These are phyloP conservation scores for Ceratobasidium theobromae DNA, from an alignment of 1,284 basidiomycete species.

Conservation along the genomic window DNA sequence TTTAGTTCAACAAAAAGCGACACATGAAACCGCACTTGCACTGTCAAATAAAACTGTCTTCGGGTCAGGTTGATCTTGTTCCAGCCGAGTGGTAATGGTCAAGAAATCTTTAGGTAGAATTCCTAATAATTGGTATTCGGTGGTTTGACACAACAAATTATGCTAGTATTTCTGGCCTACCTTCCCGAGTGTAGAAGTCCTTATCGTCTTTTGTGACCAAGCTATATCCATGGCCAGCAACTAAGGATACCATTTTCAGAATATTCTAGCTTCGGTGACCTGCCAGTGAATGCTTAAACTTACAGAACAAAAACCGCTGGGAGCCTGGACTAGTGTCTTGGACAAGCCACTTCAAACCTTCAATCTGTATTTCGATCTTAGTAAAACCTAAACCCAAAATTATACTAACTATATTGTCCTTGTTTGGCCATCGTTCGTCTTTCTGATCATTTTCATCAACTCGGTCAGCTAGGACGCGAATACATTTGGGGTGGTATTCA, in stretches of 20 bases:
- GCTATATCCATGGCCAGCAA: conserved; percentile 22
- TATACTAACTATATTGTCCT: conserved; percentile 14
- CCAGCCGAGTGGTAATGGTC: neutral
- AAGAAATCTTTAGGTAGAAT: conserved; percentile 10
- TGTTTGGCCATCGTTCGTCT: conserved; percentile 9
- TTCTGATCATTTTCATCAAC: neutral
- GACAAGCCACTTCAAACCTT: conserved; percentile 13
- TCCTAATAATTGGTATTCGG: no score
- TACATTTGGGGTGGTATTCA: neutral
- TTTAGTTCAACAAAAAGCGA: neutral
- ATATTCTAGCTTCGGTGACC: no score
- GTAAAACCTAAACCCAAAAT: neutral
- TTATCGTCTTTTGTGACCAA: neutral
- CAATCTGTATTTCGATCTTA: neutral
- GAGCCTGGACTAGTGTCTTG: neutral
- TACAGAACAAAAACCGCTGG: conserved; percentile 15
- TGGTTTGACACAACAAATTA: no score
- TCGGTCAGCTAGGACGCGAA: conserved; percentile 13
- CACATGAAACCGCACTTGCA: neutral
- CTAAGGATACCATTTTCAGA: no score
- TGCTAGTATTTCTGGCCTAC: no score
- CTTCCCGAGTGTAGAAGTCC: neutral
- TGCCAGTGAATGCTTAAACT: no score
- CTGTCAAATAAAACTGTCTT: conserved; percentile 7
- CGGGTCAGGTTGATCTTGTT: neutral